Conservation (phyloP, 495 filamentous ascomycete species). For the Delitschia confertaspora region DNA sequence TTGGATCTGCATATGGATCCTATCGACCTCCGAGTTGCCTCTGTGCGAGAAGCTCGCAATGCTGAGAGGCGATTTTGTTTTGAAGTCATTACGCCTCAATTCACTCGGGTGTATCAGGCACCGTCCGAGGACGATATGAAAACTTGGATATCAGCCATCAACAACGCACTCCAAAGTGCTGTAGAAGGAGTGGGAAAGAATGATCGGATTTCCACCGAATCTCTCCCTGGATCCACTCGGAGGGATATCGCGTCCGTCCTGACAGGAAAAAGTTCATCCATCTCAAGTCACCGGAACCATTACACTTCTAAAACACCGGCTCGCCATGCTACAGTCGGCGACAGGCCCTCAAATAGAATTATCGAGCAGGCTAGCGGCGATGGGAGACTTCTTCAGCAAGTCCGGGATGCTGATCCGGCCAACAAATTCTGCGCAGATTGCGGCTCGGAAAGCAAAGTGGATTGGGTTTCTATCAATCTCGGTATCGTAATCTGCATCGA, state of each 20-base stretch:
- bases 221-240: conserved; percentile 43
- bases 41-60: conserved; percentile 88
- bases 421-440: conserved; percentile 96
- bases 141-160: conserved; percentile 92
- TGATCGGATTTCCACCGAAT: conserved; percentile 39
- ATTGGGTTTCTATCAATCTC: conserved; percentile 98
- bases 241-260: conserved; percentile 84
- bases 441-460: conserved; percentile 79
- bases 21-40: conserved; percentile 94
- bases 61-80: conserved; percentile 95
- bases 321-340: conserved; percentile 83
- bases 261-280: conserved; percentile 85
- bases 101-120: conserved; percentile 93
- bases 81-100: conserved; percentile 95
- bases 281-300: conserved; percentile 51
- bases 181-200: conserved; percentile 66
- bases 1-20: conserved; percentile 96
- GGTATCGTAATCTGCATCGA: conserved; percentile 96
- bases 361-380: conserved; percentile 67
- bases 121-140: conserved; percentile 97
- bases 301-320: conserved; percentile 50
- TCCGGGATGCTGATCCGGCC: conserved; percentile 84
- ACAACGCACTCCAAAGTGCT: conserved; percentile 92
- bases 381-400: conserved; percentile 70
- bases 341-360: conserved; percentile 60